Base-by-base conservation (phyloP, 148 eudicot genomes). In the Vaccinium corymbosum region DNA sequence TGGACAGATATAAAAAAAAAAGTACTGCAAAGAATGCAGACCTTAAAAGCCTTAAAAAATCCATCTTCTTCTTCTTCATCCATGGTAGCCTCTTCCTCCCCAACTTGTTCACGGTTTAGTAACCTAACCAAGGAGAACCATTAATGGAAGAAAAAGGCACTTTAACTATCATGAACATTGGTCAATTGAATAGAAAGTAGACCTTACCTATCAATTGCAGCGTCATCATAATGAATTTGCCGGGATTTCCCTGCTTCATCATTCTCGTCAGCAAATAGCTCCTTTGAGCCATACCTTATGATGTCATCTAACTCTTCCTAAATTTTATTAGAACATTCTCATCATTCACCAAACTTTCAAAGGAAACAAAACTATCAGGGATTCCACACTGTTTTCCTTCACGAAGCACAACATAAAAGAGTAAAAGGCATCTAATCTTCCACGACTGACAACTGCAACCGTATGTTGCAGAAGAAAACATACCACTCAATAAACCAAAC, bases 301-400 rank as follows among this genome's bases (percentile, higher is more conserved):
- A 97, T 97, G 91, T 93, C 99, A 90, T 97, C 98, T 59, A 97
- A 85, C 91, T 97, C 99, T 90, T 94, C 99, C 99, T 97, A 84
- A 73, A 88, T 79, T 32, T 57, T 82, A 86, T 55, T 32, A 82
- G 71, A 85, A 57, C 35, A 80, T 35, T 22, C 53, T 52, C 59
- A 64, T 53, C 70, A 85, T 56, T 77, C 70, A 82, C 55, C 78
- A 38, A 82, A 50, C 6, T 70, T 53, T 52, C 62, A 12, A 59
- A 46, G 16, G 22, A 35, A 83, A 7, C 14, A 53, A 20, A 90
- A 68, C 59, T 73, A 62, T 74, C 56, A 77, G 80, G 64, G 75
- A 53, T 32, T 38, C 25, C 50, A n/a, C 59, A 85, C 46, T 42
- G 15, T 49, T 53, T 10, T 3, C 42, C 50, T 48, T 80, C 17